Conservation (phyloP, 2,329 filamentous ascomycete species). For the Aspergillus proliferans region DNA sequence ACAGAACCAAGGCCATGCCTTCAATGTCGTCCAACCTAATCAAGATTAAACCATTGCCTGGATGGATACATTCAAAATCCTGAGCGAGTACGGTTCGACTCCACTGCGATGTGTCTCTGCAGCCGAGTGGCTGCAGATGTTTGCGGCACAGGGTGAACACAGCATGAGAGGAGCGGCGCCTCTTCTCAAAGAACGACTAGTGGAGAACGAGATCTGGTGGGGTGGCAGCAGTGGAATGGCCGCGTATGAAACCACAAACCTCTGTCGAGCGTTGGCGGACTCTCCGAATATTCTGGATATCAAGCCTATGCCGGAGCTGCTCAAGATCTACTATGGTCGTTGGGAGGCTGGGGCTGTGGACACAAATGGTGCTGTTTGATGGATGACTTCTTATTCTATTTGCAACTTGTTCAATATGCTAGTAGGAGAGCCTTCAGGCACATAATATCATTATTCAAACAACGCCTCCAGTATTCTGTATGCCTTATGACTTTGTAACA, state of each 20-base stretch:
- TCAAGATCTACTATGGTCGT: constrained; percentile 4
- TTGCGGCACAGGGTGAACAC: background rate
- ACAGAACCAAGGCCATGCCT: constrained; percentile 11
- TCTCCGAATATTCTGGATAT: constrained; percentile 1
- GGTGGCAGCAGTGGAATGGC: constrained; percentile 3
- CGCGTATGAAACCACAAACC: constrained; percentile 2
- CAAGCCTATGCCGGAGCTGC: constrained; percentile 2
- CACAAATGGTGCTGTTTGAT: no score
- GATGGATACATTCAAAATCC: background rate
- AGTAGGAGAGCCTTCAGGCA: no score
- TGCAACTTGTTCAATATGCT: no score
- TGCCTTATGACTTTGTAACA: no score
- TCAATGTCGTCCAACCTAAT: constrained; percentile 7
- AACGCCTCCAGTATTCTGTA: no score
- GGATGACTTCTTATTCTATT: no score
- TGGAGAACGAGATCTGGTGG: constrained; percentile 2
- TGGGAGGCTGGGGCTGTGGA: constrained; percentile 3
- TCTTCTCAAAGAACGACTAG: constrained; percentile 1
- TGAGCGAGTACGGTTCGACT: background rate
- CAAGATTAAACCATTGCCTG: no score
- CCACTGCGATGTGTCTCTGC: constrained; percentile 1
- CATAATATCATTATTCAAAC: no score
- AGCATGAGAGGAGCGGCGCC: background rate
- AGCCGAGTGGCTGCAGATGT: constrained; percentile 1
- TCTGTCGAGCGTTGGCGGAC: constrained; percentile 3